A percentile compares a stretch with the other conserved stretches of the same genome.
phyloP scores from a whole-genome alignment of 306 rosid species.

The Corylus avellana region DNA sequence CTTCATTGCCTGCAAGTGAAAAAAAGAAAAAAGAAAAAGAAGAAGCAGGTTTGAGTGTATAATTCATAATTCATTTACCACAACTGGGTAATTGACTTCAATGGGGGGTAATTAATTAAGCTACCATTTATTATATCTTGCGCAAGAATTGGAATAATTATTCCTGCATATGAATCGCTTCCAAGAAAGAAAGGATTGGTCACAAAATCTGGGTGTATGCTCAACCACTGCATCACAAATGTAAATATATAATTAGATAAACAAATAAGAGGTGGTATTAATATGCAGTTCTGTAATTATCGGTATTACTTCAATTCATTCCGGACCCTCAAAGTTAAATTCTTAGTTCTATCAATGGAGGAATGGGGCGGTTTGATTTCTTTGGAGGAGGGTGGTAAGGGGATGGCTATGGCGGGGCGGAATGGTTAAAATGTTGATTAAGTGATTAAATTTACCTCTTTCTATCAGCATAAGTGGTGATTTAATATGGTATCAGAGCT shows the following conservation, averaged over 20 bases:
- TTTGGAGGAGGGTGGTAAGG: background rate
- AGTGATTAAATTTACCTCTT: no score
- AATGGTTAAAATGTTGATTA: no score
- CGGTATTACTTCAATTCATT: no score
- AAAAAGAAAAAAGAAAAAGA: background rate
- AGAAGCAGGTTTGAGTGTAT: background rate
- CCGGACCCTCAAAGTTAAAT: no score
- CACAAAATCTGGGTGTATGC: constrained; percentile 17
- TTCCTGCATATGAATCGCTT: constrained; percentile 34
- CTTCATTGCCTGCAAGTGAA: constrained; percentile 28
- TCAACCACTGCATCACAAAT: constrained; percentile 23
- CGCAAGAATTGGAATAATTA: constrained; percentile 26
- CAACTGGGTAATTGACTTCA: background rate
- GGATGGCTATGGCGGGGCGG: no score
- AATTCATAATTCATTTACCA: background rate
- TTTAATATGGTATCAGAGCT: no score
- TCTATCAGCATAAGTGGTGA: no score
- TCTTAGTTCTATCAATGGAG: no score
- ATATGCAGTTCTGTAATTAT: no score
- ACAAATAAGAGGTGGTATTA: no score
- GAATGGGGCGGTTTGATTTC: no score
- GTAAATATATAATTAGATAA: background rate
- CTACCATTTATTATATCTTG: constrained; percentile 29
- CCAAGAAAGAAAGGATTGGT: constrained; percentile 26
- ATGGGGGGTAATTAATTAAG: background rate